Base-by-base conservation (phyloP, 805 yeast genomes). In the Suhomyces xylopsoci region DNA sequence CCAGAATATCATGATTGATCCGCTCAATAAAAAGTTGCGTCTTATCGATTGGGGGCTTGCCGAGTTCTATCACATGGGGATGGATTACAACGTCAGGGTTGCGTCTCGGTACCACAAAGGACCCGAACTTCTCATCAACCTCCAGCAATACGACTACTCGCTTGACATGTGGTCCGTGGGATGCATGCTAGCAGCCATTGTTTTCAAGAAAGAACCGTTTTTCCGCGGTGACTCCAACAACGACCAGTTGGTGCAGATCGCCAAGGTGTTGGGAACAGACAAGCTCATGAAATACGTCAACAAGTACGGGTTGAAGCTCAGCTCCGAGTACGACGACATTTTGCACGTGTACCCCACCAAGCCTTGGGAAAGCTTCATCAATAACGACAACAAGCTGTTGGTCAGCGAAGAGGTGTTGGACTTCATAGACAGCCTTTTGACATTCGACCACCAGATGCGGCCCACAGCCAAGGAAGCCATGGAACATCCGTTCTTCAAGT, bases 41-140 rank as follows among this genome's bases (percentile, higher is more conserved):
- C 79, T 91, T 58, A 91, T 92, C 51, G 97, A 92, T 70, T 92
- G 97, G 97, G 97, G 97, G 7, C 73, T 92, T 49, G 97, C 97
- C 7, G 97, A 92, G 68, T 91, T 90, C 66, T 91, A 91, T 65
- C 97, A 92, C 66, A 84, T 90, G 22, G 90, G 90, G 12, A 87
- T 83, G 66, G 96, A 90, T 62, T 92, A 89, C 64, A 92, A 92
- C 64, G 97, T 92, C 19, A 80, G 97, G 58, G 97, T 92, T 15
- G 97, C 97, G 2, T 89, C 96, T 5, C 75, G 97, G 59, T 90
- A 90, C 67, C 92, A 87, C 70, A 92, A 92, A 70, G 97, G 97
- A 3, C 97, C 97, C 3, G 97, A 92, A 66, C 73, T 92, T 53
- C 76, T 92, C 55, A 90, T 91, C 22, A 92, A 91, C 67, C 84